phyloP scores from a whole-genome alignment of 768 basidiomycete genomes.

The Pleurotus platypus region DNA sequence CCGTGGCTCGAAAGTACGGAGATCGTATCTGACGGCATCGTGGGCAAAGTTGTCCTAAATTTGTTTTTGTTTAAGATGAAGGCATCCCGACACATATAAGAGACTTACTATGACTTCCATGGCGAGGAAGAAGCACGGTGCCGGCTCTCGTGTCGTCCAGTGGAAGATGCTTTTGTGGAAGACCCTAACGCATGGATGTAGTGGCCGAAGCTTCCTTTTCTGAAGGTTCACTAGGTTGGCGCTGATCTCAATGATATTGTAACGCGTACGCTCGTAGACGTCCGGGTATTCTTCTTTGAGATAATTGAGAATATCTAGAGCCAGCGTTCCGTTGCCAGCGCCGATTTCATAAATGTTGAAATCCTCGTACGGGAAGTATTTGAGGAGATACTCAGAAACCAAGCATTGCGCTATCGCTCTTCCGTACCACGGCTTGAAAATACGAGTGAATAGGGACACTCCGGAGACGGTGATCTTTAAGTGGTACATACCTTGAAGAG shows the following conservation, averaged over 20 bases:
- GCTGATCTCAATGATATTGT: conserved; percentile 95
- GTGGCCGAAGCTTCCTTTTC: conserved; percentile 53
- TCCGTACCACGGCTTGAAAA: conserved; percentile 85
- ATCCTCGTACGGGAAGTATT: conserved; percentile 95
- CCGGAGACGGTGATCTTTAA: not conserved
- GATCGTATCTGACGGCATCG: conserved; percentile 89
- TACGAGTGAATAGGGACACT: not conserved
- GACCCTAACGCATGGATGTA: conserved; percentile 67
- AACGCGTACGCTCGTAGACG: conserved; percentile 89
- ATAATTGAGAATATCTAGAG: conserved; percentile 82
- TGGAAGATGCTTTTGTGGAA: conserved; percentile 81
- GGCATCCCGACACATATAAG: not conserved
- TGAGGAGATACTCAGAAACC: conserved; percentile 87
- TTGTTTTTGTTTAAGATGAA: not conserved
- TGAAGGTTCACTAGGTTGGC: conserved; percentile 73
- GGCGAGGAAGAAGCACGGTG: conserved; percentile 90
- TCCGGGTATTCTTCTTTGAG: conserved; percentile 78
- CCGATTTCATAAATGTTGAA: conserved; percentile 97
- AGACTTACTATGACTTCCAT: conserved; percentile 91
- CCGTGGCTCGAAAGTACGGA: conserved; percentile 72
- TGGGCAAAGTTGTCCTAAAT: conserved; percentile 92
- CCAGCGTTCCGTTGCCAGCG: conserved; percentile 95
- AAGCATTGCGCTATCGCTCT: conserved; percentile 87
- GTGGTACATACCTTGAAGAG: conserved; percentile 77
- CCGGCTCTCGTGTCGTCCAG: conserved; percentile 70